A percentile compares a stretch with the other conserved stretches of the same genome.
These are phyloP conservation scores for Phialophora chinensis DNA, from an alignment of 2,329 filamentous ascomycete species.

Conservation along the genomic window DNA sequence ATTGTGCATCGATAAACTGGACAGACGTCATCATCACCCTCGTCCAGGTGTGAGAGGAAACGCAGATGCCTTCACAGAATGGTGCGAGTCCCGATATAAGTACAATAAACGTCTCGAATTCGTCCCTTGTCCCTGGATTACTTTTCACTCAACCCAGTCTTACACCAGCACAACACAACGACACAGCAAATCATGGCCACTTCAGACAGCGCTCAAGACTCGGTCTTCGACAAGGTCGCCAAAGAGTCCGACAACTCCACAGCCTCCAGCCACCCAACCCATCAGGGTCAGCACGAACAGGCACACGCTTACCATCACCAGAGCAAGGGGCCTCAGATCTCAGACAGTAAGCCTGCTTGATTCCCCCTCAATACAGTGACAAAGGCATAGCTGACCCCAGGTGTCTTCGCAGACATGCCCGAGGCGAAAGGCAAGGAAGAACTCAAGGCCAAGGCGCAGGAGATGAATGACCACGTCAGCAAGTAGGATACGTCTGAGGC, in stretches of 20 bases:
- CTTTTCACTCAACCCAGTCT: background rate
- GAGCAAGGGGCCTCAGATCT: slow-evolving; percentile 55
- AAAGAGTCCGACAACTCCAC: slow-evolving; percentile 48
- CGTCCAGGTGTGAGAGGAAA: background rate
- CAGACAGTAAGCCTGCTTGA: slow-evolving; percentile 47
- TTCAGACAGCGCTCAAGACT: slow-evolving; percentile 42
- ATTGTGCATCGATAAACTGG: background rate
- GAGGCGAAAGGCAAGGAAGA: slow-evolving; percentile 67
- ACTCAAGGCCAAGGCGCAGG: slow-evolving; percentile 67
- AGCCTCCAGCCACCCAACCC: slow-evolving; percentile 46
- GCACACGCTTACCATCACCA: slow-evolving; percentile 45
- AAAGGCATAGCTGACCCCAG: slow-evolving; percentile 43
- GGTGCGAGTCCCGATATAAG: background rate
- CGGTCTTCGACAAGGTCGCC: slow-evolving; percentile 47
- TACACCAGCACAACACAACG: too few species aligned
- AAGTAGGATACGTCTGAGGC: background rate
- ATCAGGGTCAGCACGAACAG: slow-evolving; percentile 42
- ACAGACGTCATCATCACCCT: slow-evolving; percentile 19
- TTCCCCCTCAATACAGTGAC: background rate
- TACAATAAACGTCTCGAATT: slow-evolving; percentile 11
- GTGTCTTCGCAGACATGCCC: slow-evolving; percentile 42
- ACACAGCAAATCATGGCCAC: slow-evolving; percentile 39
- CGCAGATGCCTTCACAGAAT: slow-evolving; percentile 12
- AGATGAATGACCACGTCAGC: slow-evolving; percentile 64
- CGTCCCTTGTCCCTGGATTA: background rate